Base-by-base conservation (phyloP, 176 grass and related monocot species). In the Carex myosuroides region DNA sequence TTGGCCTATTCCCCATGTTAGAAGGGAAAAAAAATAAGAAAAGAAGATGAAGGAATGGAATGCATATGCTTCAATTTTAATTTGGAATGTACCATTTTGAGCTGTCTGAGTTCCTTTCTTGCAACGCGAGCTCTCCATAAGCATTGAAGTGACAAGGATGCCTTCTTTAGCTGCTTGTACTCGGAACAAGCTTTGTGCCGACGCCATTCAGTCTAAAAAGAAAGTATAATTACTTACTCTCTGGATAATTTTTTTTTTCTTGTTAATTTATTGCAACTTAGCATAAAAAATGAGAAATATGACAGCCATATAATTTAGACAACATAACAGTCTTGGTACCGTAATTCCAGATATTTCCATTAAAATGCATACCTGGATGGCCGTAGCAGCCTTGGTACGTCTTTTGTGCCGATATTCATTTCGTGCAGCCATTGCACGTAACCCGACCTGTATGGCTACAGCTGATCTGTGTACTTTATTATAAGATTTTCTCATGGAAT, bases 81-180 rank as follows among this genome's bases (percentile, higher is more conserved):
- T 68, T 64, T 70, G 61, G 13, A 24, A 89, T 69, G 72, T 55
- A 97, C 95, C 92, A 97, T 91, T 94, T 50, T 92, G 66, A 94
- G 89, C 67, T 91, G 90, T 78, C 92, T 80, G 62, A 94, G 92
- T 88, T 97, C 92, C 85, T 93, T 94, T 85, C 95, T 91, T 86
- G 92, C 95, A 79, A 97, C 72, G n/a, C 92, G 90, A 85, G 76
- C 89, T 88, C 95, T 94, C 95, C 95, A 97, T 14, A 88, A 81
- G 70, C 92, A 97, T 79, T 97, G 95, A 69, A 94, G 89, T 85
- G 88, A 88, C 79, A 97, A 74, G 46, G 89, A 58, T 77, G 87
- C 92, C 82, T 86, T 89, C 79, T 94, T 87, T 88, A 91, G 87
- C 66, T 88, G 61, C 71, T 94, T 97, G 70, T 97, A 94, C 69